These are phyloP conservation scores for Cylindricascospora bacillispora DNA, from an alignment of 1,139 yeast genomes.

Conservation along the genomic window DNA sequence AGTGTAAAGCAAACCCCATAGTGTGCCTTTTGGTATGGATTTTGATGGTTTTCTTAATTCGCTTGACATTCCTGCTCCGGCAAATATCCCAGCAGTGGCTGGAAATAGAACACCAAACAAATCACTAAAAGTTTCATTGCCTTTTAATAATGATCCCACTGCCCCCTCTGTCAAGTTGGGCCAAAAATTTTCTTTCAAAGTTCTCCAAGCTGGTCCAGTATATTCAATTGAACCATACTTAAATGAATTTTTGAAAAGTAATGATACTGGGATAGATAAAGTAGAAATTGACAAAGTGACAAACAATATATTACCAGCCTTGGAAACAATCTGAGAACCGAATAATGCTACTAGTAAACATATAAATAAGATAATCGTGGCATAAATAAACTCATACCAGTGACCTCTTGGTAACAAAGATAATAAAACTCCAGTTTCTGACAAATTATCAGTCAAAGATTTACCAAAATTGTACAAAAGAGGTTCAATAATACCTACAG, in stretches of 20 bases:
- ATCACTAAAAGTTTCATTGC: conserved; percentile 64
- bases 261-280: conserved; percentile 69
- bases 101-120: conserved; percentile 94
- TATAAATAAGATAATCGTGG: conserved; percentile 49
- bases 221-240: conserved; percentile 39
- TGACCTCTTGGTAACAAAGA: conserved; percentile 45
- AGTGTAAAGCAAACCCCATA: conserved; percentile 67
- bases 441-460: conserved; percentile 6
- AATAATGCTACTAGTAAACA: conserved; percentile 73
- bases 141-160: conserved; percentile 66
- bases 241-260: conserved; percentile 49
- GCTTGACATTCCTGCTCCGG: conserved; percentile 99
- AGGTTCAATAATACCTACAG: conserved; percentile 71
- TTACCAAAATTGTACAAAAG: conserved; percentile 47
- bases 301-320: conserved; percentile 69
- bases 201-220: conserved; percentile 62
- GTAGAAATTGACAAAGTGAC: conserved; percentile 60
- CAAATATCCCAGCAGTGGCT: conserved; percentile 95
- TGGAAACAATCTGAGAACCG: conserved; percentile 74
- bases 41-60: conserved; percentile 73
- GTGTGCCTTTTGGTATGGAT: conserved; percentile 82
- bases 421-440: conserved; percentile 29
- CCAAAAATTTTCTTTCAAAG: conserved; percentile 49
- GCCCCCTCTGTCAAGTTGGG: conserved; percentile 84
- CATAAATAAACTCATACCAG: conserved; percentile 44